Evolutionary conservation across 164 flowering plant genomes (phyloP).

Genomic region (Taxillus chinensis): DNA sequence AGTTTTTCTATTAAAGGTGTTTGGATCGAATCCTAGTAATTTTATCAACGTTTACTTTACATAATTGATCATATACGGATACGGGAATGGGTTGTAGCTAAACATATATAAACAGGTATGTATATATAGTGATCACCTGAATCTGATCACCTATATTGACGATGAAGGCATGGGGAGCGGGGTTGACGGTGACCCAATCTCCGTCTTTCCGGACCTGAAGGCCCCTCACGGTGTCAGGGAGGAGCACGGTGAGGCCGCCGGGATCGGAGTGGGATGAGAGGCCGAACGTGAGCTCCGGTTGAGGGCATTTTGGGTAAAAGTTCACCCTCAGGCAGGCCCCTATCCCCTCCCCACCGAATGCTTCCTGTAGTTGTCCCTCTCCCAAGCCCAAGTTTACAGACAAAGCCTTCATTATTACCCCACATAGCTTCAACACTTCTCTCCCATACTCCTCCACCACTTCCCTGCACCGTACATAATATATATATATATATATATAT

Average conservation of each 20-base stretch:
- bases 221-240: conserved; percentile 64
- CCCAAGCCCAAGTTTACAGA: conserved; percentile 49
- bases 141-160: conserved; percentile 85
- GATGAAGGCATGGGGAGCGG: conserved; percentile 60
- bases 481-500: no score
- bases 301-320: conserved; percentile 83
- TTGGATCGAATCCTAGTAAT: no score
- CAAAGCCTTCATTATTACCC: conserved; percentile 39
- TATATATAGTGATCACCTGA: conserved; percentile 35
- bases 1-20: no score
- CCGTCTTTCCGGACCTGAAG: conserved; percentile 54
- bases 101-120: no score
- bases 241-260: conserved; percentile 71
- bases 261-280: conserved; percentile 89
- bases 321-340: conserved; percentile 75
- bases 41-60: no score
- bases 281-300: conserved; percentile 72
- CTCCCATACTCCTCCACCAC: conserved; percentile 49
- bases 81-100: no score
- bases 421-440: conserved; percentile 42
- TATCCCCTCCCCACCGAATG: conserved; percentile 59
- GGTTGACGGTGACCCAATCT: conserved; percentile 66
- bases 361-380: conserved; percentile 35
- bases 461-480: conserved; percentile 31
- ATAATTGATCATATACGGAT: no score